Evolutionary conservation across 345 rosid genomes (phyloP), one percentile per base, ranked within the genome.

Genomic region (Anastatica hierochuntica): DNA sequence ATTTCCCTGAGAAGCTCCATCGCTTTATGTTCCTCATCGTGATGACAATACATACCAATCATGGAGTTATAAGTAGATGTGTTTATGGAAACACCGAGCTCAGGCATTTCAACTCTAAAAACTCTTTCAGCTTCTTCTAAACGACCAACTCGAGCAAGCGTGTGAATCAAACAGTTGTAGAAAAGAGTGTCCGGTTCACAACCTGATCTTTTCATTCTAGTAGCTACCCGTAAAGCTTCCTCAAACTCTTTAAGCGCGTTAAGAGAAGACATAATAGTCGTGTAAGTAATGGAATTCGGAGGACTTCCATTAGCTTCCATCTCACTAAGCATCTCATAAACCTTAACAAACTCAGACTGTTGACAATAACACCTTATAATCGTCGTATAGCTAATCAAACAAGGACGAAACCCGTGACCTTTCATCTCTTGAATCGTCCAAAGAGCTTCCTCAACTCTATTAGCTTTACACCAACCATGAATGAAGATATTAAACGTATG

Each of bases 381-480:
- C 23, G 81, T 80, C 0, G 94, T 84, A 69, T 84, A 90, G 51
- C 94, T 84, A 44, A 86, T 79, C 12, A 80, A 87, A 64, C 81
- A 80, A 30, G 88, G 94, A 11, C 33, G 70, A 39, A 36, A 64
- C 0, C 88, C 95, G 27, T 79, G 57, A 1, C 95, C 97, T 64
- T 68, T 90, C 97, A 90, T 90, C 64, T 90, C 95, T 38, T 83
- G 88, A 23, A 90, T 65, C 5, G 95, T 80, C 95, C 97, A 90
- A 2, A 67, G 73, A 37, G 95, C 97, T 63, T 86, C 95, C 29
- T 83, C 90, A 3, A 80, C 82, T 27, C 80, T 70, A 34, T 78
- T 78, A n/a, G 71, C 55, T 70, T 79, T 77, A 64, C 95, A 90
- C 97, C 97, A 90, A 40, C 97, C 95, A 24, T 83, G 79, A 41